Conservation (phyloP, 805 yeast genomes). For the Nakazawaea laoshanensis region DNA sequence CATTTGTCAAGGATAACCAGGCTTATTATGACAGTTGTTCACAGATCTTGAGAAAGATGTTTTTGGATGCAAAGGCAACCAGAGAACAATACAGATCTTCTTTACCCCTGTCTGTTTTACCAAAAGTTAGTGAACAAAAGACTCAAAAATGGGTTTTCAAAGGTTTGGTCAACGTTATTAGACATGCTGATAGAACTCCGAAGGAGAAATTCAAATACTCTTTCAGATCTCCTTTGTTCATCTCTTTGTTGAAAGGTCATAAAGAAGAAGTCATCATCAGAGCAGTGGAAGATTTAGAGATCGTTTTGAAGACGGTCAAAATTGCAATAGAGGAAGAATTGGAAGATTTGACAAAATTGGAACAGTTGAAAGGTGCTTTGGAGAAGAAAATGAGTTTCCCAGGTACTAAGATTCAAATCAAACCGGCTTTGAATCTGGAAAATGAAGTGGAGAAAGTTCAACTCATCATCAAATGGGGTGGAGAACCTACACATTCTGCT, state of each 20-base stretch:
- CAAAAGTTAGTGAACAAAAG: slow-evolving; percentile 38
- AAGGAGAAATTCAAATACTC: slow-evolving; percentile 96
- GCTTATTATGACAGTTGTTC: slow-evolving; percentile 83
- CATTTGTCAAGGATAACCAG: slow-evolving; percentile 89
- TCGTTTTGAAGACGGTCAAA: slow-evolving; percentile 77
- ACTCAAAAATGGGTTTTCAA: slow-evolving; percentile 95
- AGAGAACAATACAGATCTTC: slow-evolving; percentile 30
- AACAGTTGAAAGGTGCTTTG: slow-evolving; percentile 71
- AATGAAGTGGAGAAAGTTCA: slow-evolving; percentile 88
- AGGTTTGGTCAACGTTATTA: slow-evolving; percentile 81
- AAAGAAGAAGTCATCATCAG: slow-evolving; percentile 94
- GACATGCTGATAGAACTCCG: slow-evolving; percentile 99
- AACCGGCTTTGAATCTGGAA: slow-evolving; percentile 68
- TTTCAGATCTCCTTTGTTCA: slow-evolving; percentile 78
- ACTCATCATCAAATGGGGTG: slow-evolving; percentile 97
- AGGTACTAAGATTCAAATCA: slow-evolving; percentile 93
- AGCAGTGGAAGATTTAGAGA: slow-evolving; percentile 75
- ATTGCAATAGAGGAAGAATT: slow-evolving; percentile 71
- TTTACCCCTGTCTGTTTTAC: slow-evolving; percentile 19
- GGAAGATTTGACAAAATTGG: slow-evolving; percentile 74
- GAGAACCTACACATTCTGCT: slow-evolving; percentile 98
- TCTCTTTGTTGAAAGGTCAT: slow-evolving; percentile 84
- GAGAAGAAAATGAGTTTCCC: slow-evolving; percentile 87
- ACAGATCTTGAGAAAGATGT: slow-evolving; percentile 64
- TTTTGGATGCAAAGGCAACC: slow-evolving; percentile 50